Conservation (phyloP, 2,329 filamentous ascomycete genomes). For the Colletotrichum costaricense region DNA sequence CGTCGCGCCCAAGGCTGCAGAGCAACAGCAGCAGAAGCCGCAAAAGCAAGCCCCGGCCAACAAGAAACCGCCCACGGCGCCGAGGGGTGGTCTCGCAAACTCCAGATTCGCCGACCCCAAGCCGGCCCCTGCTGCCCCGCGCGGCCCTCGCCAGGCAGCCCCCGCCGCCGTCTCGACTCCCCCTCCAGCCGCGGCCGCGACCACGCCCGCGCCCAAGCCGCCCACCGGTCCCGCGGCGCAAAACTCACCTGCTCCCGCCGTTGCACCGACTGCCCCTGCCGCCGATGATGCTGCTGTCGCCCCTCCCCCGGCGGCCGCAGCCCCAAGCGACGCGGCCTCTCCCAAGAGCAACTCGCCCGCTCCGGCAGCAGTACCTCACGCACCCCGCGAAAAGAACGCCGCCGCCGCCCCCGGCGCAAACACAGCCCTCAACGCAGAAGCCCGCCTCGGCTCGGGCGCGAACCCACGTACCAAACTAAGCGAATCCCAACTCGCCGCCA, state of each 20-base stretch:
- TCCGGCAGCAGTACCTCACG: conserved; percentile 25
- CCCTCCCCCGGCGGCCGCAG: no score
- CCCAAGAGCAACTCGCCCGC: conserved; percentile 14
- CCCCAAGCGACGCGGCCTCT: background rate
- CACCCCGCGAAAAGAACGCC: conserved; percentile 40
- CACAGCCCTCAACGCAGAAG: conserved; percentile 49
- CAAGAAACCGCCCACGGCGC: conserved; percentile 9
- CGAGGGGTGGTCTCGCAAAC: conserved; percentile 23
- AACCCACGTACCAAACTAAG: conserved; percentile 72
- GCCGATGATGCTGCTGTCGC: background rate
- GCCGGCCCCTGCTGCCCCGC: conserved; percentile 27
- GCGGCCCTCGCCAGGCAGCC: conserved; percentile 20
- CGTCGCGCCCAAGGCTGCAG: background rate
- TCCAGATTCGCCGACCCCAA: conserved; percentile 28
- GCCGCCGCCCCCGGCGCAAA: conserved; percentile 38
- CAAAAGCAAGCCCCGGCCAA: background rate
- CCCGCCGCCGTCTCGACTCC: conserved; percentile 3
- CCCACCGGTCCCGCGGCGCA: conserved; percentile 20
- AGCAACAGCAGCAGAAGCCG: background rate
- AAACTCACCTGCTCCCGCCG: background rate
- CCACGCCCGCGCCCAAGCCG: conserved; percentile 18
- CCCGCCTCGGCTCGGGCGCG: conserved; percentile 64
- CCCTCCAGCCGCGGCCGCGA: background rate
- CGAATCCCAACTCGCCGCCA: conserved; percentile 66
- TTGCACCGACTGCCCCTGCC: background rate